phyloP scores from a whole-genome alignment of 139 green algal species.

The Diplosphaera chodatii region DNA sequence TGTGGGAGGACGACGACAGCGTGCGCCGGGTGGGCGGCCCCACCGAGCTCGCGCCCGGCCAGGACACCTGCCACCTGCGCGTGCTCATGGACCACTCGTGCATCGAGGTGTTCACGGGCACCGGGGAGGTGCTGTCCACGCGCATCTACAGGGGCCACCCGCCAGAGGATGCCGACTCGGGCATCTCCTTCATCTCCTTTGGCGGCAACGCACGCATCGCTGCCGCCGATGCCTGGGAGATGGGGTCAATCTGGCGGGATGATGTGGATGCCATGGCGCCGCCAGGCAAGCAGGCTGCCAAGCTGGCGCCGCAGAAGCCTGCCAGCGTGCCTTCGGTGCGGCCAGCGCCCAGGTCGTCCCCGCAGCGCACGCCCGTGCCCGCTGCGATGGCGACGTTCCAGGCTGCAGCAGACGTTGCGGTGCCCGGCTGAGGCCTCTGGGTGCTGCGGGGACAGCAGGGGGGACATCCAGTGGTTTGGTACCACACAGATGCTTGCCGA shows the following conservation, averaged over 20 bases:
- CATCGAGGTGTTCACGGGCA: conserved; percentile 54
- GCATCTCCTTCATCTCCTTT: conserved; percentile 58
- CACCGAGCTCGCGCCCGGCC: conserved; percentile 27
- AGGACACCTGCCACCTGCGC: conserved; percentile 35
- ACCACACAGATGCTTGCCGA: no score
- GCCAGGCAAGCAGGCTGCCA: background rate
- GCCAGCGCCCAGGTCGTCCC: background rate
- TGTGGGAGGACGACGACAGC: conserved; percentile 5
- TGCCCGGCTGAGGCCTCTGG: background rate
- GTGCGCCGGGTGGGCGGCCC: conserved; percentile 48
- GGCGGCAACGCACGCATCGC: conserved; percentile 39
- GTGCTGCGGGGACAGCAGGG: no score
- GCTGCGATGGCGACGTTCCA: background rate
- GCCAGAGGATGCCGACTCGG: conserved; percentile 36
- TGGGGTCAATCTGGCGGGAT: conserved; percentile 19
- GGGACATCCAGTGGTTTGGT: no score
- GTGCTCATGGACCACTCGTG: conserved; percentile 72
- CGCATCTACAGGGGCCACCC: conserved; percentile 62
- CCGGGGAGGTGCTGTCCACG: conserved; percentile 55
- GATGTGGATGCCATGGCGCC: background rate
- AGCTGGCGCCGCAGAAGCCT: background rate
- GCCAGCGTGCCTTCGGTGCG: background rate
- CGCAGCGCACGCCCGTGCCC: background rate
- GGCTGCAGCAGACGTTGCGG: background rate
- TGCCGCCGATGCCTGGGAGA: conserved; percentile 36